Base-by-base conservation (phyloP, 257 asterid species). In the Haberlea rhodopensis region DNA sequence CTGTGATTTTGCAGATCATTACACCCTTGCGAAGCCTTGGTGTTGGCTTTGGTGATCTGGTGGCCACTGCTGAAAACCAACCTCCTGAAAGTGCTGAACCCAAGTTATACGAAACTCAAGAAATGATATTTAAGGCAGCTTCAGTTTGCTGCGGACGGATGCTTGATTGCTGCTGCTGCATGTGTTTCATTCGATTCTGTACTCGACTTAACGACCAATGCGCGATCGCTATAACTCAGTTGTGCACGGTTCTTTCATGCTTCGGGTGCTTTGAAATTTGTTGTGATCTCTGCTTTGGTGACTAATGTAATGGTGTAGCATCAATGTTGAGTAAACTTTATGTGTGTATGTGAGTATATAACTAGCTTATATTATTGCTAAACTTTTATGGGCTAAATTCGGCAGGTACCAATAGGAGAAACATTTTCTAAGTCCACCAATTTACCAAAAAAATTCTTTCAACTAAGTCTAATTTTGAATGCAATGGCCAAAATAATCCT, bases 241-340 rank as follows among this genome's bases (percentile, higher is more conserved):
- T 91, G 29, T 88, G 97, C 57, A 55, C 94, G 0, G 78, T 79
- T 13, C 84, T 88, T 28, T 95, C 96, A 2, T 91, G 97, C 61
- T 91, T 83, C 11, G 95, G 65, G 71, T 91, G 94, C 84, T 59
- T 91, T 19, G 62, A 71, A 3, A 56, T 83, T 40, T 91, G 97
- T 55, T 73, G 76, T 62, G 97, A 88, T 25, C 51, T 90, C 58
- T 90, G 96, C 71, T 23, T 66, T 46, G 73, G 87, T 70, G 85
- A 74, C 46, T 78, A 73, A 69, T 20, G 26, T 78, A 73, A 69
- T 20, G 26, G 61, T 19, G 13, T 3, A 40, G 48, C 13, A 40
- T 13, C 18, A 40, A 40, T 10, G 45, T 34, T 34, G 4, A 8
- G 45, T 9, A n/a, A 34, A 10, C 10, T 34, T 34, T 0, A 28